These are phyloP conservation scores for Quercus gilva DNA, from an alignment of 306 rosid genomes.

Conservation along the genomic window DNA sequence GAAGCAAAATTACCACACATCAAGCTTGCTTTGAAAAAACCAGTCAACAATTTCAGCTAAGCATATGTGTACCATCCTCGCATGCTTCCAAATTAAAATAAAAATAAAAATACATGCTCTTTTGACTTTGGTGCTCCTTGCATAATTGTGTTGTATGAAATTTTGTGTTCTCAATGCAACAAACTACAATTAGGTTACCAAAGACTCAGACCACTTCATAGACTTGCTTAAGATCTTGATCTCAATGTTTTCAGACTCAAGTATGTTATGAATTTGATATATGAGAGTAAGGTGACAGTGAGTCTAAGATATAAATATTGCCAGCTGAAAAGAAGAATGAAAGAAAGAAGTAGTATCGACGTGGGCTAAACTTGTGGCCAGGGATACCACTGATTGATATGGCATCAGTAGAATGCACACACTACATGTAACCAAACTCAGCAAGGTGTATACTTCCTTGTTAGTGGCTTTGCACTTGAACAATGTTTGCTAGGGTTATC, in stretches of 20 bases:
- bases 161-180: not conserved
- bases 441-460: not conserved
- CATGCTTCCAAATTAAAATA: no score
- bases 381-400: not conserved
- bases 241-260: not conserved
- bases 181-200: not conserved
- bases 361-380: not conserved
- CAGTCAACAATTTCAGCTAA: no score
- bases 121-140: no score
- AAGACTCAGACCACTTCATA: not conserved
- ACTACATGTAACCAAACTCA: not conserved
- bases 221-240: not conserved
- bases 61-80: no score
- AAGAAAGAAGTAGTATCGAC: not conserved
- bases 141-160: not conserved
- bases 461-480: not conserved
- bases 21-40: no score
- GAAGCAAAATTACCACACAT: no score
- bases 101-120: no score
- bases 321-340: not conserved
- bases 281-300: not conserved
- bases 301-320: not conserved
- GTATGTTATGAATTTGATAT: not conserved
- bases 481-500: not conserved
- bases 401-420: not conserved